A percentile compares a stretch with the other conserved stretches of the same genome.
These are phyloP conservation scores for Epichloe coenophiala DNA, from an alignment of 2,329 filamentous ascomycete species.

Conservation along the genomic window DNA sequence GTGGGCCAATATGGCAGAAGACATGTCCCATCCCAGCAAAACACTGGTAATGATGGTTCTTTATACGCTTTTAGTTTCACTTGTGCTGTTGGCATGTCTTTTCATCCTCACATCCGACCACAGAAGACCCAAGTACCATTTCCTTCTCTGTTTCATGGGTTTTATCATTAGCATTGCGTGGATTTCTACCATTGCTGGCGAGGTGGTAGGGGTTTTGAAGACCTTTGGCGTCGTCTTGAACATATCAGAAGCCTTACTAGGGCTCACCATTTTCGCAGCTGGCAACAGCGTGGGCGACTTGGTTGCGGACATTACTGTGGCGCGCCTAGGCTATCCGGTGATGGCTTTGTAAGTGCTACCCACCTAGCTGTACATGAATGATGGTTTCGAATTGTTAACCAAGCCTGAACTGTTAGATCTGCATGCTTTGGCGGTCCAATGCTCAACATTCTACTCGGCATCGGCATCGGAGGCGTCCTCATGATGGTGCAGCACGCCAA, in stretches of 20 bases:
- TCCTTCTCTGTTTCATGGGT: conserved; percentile 72
- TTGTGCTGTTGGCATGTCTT: conserved; percentile 52
- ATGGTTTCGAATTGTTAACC: neutral
- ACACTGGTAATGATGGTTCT: conserved; percentile 44
- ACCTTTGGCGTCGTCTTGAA: conserved; percentile 80
- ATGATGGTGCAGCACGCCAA: conserved; percentile 66
- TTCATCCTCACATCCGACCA: conserved; percentile 55
- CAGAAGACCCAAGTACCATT: conserved; percentile 58
- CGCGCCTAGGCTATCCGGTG: conserved; percentile 83
- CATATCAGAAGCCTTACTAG: conserved; percentile 89
- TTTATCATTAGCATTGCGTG: conserved; percentile 87
- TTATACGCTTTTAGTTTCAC: conserved; percentile 54
- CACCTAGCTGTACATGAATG: neutral
- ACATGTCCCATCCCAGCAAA: conserved; percentile 36
- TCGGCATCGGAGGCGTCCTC: conserved; percentile 81
- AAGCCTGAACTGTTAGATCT: conserved; percentile 32
- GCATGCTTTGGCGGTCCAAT: conserved; percentile 98
- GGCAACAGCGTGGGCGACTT: conserved; percentile 92
- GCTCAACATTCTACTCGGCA: conserved; percentile 90
- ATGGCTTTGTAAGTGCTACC: conserved; percentile 59
- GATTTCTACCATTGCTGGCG: conserved; percentile 91
- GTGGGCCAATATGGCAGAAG: conserved; percentile 54
- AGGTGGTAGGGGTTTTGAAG: conserved; percentile 91
- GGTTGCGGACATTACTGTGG: conserved; percentile 89
- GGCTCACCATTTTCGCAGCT: conserved; percentile 89